These are phyloP conservation scores for Malus hybrid DNA, from an alignment of 331 rosid genomes.

Conservation along the genomic window DNA sequence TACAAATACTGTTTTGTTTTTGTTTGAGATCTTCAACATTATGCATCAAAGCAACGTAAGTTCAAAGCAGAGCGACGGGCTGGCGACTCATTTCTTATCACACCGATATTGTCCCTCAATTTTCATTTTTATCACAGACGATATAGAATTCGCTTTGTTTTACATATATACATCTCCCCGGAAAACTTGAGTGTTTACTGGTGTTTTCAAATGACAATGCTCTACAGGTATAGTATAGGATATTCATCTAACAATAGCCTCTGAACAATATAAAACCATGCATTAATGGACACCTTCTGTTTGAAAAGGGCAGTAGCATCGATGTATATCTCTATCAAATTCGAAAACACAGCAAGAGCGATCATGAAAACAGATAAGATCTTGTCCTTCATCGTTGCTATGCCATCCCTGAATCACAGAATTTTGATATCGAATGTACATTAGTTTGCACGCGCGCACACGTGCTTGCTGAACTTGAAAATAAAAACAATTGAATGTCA, in stretches of 20 bases:
- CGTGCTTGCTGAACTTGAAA: background rate
- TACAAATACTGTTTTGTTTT: background rate
- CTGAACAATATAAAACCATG: background rate
- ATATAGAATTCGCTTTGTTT: background rate
- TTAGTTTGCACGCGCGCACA: background rate
- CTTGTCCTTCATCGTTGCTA: conserved; percentile 54
- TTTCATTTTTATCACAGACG: too few species aligned
- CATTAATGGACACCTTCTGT: background rate
- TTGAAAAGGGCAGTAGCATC: conserved; percentile 29
- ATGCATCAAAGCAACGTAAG: background rate
- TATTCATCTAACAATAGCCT: background rate
- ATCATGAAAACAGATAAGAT: conserved; percentile 49
- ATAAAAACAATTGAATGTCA: background rate
- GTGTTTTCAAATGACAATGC: background rate
- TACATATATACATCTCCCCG: background rate
- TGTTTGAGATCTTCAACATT: background rate
- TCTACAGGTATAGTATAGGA: background rate
- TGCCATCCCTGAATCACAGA: conserved; percentile 45
- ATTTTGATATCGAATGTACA: background rate
- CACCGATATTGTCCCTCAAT: too few species aligned
- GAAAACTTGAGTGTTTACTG: background rate
- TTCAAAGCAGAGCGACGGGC: background rate
- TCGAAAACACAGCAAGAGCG: conserved; percentile 51
- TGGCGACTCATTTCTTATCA: too few species aligned
- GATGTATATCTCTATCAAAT: conserved; percentile 51